These are phyloP conservation scores for Sugiyamaella smithiae DNA, from an alignment of 805 yeast genomes.

Conservation along the genomic window DNA sequence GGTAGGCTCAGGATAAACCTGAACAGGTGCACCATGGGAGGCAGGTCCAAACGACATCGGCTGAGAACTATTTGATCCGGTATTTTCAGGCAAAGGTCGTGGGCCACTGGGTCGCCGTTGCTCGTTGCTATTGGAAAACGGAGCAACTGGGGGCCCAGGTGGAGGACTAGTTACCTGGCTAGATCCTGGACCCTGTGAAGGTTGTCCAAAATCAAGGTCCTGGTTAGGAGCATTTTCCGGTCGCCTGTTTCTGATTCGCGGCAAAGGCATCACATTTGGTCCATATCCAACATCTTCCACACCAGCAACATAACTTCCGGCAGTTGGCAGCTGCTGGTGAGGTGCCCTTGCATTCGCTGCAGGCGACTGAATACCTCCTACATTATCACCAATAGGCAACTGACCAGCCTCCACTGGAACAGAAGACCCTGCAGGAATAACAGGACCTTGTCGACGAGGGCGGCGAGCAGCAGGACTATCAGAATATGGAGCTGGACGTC, in stretches of 20 bases:
- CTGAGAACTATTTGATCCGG: background rate
- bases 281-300: conserved; percentile 24
- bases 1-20: conserved; percentile 1
- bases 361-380: background rate
- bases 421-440: conserved; percentile 1
- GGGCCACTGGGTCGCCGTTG: conserved; percentile 13
- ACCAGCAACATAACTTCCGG: conserved; percentile 32
- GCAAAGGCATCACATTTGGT: conserved; percentile 32
- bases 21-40: background rate
- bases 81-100: conserved; percentile 6
- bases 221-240: background rate
- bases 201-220: background rate
- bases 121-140: conserved; percentile 3
- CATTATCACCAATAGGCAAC: background rate
- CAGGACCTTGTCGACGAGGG: background rate
- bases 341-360: background rate
- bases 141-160: conserved; percentile 1
- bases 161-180: conserved; percentile 6
- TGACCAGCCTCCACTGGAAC: background rate
- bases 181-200: conserved; percentile 10
- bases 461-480: background rate
- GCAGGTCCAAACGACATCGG: background rate
- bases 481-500: background rate
- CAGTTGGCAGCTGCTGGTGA: conserved; percentile 18
- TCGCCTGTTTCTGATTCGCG: conserved; percentile 22